Conservation (phyloP, 1,284 basidiomycete species). For the Lignosus rhinocerotis region DNA sequence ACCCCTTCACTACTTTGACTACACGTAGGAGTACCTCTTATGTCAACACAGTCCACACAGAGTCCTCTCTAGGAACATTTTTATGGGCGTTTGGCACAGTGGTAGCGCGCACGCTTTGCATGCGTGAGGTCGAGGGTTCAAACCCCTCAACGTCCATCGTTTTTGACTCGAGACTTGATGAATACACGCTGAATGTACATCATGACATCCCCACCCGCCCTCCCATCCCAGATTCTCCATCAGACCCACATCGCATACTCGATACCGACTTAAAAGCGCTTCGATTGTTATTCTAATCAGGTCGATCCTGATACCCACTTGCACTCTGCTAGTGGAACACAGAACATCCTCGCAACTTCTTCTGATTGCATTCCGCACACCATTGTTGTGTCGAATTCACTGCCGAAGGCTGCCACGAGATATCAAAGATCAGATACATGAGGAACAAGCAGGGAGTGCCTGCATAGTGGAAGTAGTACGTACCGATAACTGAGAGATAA, state of each 20-base stretch:
- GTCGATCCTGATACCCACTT: neutral
- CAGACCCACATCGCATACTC: too few relatives aligned
- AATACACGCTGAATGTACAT: too few relatives aligned
- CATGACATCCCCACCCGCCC: too few relatives aligned
- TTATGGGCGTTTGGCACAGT: conserved; percentile 29
- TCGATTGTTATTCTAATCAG: too few relatives aligned
- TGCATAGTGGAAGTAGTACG: neutral
- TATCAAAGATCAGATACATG: neutral
- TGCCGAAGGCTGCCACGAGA: conserved; percentile 27
- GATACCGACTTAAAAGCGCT: too few relatives aligned
- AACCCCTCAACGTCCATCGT: conserved; percentile 33
- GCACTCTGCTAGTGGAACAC: neutral
- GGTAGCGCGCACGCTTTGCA: conserved; percentile 39
- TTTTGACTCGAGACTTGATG: too few relatives aligned
- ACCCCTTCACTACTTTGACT: neutral
- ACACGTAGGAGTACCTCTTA: too few relatives aligned
- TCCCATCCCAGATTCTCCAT: too few relatives aligned
- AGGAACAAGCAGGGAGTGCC: neutral
- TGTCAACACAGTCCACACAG: too few relatives aligned
- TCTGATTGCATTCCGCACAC: conserved; percentile 36
- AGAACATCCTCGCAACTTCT: conserved; percentile 12
- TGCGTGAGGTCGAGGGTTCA: conserved; percentile 37
- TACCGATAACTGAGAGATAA: conserved; percentile 38
- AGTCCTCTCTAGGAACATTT: neutral
- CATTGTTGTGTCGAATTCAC: conserved; percentile 37